Evolutionary conservation across 257 asterid species (phyloP).

Genomic region (Nicotiana otophora): DNA sequence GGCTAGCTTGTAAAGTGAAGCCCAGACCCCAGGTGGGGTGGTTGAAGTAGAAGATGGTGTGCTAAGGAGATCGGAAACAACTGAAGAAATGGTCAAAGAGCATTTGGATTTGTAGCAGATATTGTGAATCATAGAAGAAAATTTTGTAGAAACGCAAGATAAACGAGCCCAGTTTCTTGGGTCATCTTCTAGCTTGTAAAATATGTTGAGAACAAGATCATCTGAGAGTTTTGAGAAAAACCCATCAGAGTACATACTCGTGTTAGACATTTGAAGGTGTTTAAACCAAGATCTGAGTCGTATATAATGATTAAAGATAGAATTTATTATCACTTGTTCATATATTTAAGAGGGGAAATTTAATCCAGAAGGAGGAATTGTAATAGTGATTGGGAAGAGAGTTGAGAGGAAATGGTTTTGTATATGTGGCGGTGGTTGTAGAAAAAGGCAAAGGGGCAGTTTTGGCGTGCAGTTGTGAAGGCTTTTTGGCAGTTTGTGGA

Average conservation of each 20-base stretch:
- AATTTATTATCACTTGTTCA: no score
- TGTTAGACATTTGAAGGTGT: slow-evolving; percentile 29
- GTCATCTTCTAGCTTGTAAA: slow-evolving; percentile 72
- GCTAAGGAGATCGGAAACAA: slow-evolving; percentile 66
- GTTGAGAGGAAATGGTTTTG: background rate
- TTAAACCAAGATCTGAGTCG: background rate
- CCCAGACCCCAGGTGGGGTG: slow-evolving; percentile 52
- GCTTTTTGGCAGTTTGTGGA: background rate
- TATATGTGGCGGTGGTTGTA: background rate
- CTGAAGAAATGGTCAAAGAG: slow-evolving; percentile 57
- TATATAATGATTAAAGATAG: background rate
- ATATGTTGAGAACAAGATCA: slow-evolving; percentile 68
- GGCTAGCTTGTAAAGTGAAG: slow-evolving; percentile 75
- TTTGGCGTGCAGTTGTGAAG: background rate
- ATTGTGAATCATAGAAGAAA: slow-evolving; percentile 50
- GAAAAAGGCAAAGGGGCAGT: background rate
- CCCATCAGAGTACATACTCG: background rate
- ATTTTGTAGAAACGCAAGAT: slow-evolving; percentile 77
- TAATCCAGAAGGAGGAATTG: background rate
- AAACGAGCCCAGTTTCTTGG: slow-evolving; percentile 86
- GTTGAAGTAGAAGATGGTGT: slow-evolving; percentile 8
- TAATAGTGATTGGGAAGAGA: background rate
- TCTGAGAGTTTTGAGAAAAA: slow-evolving; percentile 70
- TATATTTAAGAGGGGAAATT: background rate
- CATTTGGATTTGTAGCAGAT: slow-evolving; percentile 72